Evolutionary conservation across 805 yeast genomes (phyloP).

Genomic region (Saturnispora galanensis): DNA sequence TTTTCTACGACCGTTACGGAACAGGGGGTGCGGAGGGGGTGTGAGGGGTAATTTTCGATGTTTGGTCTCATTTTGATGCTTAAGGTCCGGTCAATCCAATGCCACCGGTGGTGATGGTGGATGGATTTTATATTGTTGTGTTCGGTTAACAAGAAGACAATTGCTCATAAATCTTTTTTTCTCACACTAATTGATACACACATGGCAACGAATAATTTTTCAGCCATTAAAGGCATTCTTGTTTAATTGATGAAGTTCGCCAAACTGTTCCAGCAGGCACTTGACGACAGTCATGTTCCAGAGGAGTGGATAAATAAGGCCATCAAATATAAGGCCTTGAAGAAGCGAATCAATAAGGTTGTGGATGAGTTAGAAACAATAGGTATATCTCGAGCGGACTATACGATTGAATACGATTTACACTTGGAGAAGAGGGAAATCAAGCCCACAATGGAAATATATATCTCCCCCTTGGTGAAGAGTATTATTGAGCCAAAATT

Average conservation of each 20-base stretch:
- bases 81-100: too few relatives aligned
- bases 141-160: too few relatives aligned
- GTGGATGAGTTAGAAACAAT: slow-evolving; percentile 51
- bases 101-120: too few relatives aligned
- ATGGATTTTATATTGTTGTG: too few relatives aligned
- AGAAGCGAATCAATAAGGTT: slow-evolving; percentile 56
- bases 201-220: not conserved
- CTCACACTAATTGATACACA: not conserved
- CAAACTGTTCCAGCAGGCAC: slow-evolving; percentile 54
- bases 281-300: slow-evolving; percentile 53
- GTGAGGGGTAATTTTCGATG: not conserved
- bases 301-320: slow-evolving; percentile 59
- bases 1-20: not conserved
- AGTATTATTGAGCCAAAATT: slow-evolving; percentile 15
- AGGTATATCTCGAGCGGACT: slow-evolving; percentile 43
- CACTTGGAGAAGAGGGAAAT: slow-evolving; percentile 14
- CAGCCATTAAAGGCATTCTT: too few relatives aligned
- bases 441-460: slow-evolving; percentile 19
- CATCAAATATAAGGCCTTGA: slow-evolving; percentile 61
- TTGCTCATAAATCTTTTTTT: not conserved
- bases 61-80: too few relatives aligned
- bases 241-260: slow-evolving; percentile 57
- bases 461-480: slow-evolving; percentile 17
- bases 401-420: slow-evolving; percentile 17
- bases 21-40: not conserved